Evolutionary conservation across 2,329 filamentous ascomycete species (phyloP).

Genomic region (Clarireedia homoeocarpa): DNA sequence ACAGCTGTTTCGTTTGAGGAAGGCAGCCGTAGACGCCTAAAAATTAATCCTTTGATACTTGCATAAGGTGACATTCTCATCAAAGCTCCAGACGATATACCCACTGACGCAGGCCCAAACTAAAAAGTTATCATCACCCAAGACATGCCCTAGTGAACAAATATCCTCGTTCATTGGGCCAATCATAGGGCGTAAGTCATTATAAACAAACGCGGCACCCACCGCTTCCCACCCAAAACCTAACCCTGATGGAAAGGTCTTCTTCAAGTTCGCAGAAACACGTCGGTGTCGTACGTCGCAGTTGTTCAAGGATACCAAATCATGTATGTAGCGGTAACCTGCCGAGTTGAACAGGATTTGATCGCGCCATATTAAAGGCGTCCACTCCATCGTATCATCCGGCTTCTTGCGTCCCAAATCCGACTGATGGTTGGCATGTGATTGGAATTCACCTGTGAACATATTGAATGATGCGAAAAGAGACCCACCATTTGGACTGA

Average conservation of each 20-base stretch:
- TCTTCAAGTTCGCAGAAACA: too few species aligned
- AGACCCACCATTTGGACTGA: too few species aligned
- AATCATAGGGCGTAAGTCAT: background rate
- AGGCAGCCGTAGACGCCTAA: too few species aligned
- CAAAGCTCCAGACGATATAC: constrained; percentile 20
- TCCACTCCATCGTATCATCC: too few species aligned
- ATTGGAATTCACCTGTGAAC: constrained; percentile 6
- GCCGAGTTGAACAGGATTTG: background rate
- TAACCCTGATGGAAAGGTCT: too few species aligned
- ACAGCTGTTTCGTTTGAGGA: too few species aligned
- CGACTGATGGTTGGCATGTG: background rate
- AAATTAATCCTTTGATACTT: too few species aligned
- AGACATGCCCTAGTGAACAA: background rate
- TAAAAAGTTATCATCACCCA: constrained; percentile 20
- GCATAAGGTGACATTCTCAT: background rate
- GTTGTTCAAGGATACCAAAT: too few species aligned
- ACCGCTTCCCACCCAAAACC: background rate
- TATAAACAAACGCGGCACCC: background rate
- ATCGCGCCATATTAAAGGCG: background rate
- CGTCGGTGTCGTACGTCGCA: too few species aligned
- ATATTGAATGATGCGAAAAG: constrained; percentile 12
- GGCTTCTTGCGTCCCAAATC: background rate
- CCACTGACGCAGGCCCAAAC: constrained; percentile 9
- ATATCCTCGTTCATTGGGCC: too few species aligned
- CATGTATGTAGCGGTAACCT: too few species aligned